phyloP scores from a whole-genome alignment of 2,329 filamentous ascomycete genomes.

The Hypoxylon sp. region DNA sequence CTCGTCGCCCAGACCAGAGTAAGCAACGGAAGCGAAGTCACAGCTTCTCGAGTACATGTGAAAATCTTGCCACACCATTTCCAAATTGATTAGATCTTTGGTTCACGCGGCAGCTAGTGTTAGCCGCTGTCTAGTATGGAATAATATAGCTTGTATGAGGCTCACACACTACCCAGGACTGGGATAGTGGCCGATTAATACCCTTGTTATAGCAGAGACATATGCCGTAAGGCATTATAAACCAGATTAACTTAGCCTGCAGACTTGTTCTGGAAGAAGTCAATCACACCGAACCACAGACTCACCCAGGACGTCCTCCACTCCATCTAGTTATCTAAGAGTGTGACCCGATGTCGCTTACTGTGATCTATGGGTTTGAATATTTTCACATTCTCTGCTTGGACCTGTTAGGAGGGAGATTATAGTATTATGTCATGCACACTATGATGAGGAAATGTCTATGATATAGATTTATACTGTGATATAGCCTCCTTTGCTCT shows the following conservation, averaged over 20 bases:
- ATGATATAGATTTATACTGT: constrained; percentile 3
- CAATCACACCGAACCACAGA: constrained; percentile 2
- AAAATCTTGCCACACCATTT: constrained; percentile 24
- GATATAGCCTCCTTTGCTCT: constrained; percentile 1
- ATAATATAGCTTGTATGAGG: constrained; percentile 28
- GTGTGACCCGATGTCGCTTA: constrained; percentile 22
- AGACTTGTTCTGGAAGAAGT: constrained; percentile 4
- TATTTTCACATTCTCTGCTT: constrained; percentile 4
- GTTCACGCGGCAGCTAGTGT: constrained; percentile 34
- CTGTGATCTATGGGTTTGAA: constrained; percentile 1
- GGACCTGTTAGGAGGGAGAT: constrained; percentile 1
- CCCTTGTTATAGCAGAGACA: constrained; percentile 8
- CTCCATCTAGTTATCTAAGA: constrained; percentile 3
- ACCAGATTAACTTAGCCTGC: background rate
- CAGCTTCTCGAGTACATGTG: constrained; percentile 24
- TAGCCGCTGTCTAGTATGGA: constrained; percentile 29
- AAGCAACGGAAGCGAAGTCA: constrained; percentile 33
- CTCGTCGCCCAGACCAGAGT: constrained; percentile 33
- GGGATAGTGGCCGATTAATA: constrained; percentile 1
- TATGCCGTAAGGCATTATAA: constrained; percentile 24
- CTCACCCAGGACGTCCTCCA: background rate
- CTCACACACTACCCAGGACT: constrained; percentile 22
- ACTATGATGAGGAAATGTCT: constrained; percentile 7
- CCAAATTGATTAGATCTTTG: constrained; percentile 21
- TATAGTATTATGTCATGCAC: constrained; percentile 6